Percentiles rank a stretch among this genome's conserved stretches.
Conservation (phyloP, 2,329 filamentous ascomycete genomes). For the Cordyceps javanica region DNA sequence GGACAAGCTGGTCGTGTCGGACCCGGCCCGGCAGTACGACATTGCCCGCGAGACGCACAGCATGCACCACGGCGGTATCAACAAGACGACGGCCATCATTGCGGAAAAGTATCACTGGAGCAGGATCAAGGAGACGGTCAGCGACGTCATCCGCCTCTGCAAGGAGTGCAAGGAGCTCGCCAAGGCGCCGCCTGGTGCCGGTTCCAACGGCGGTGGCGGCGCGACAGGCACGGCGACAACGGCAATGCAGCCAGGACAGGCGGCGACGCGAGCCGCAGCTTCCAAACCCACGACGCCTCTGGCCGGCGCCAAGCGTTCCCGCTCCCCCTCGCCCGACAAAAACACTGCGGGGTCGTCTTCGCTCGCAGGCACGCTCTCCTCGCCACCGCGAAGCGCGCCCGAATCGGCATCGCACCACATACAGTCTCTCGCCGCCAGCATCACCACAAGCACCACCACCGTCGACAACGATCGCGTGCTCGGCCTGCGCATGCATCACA, state of each 20-base stretch:
- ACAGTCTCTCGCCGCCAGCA: not conserved
- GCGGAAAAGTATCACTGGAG: constrained; percentile 97
- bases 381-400: not conserved
- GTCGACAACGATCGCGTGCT: constrained; percentile 14
- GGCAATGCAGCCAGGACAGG: not conserved
- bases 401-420: not conserved
- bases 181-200: constrained; percentile 40
- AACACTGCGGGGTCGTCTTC: not conserved
- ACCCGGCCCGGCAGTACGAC: constrained; percentile 83
- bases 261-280: not conserved
- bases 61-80: constrained; percentile 81
- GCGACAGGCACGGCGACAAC: constrained; percentile 17
- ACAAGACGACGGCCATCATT: constrained; percentile 93
- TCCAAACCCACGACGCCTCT: constrained; percentile 26
- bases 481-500: constrained; percentile 14
- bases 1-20: constrained; percentile 93
- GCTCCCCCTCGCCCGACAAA: not conserved
- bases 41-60: constrained; percentile 76
- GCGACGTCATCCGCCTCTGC: constrained; percentile 89
- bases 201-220: constrained; percentile 18
- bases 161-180: constrained; percentile 77
- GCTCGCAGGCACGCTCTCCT: not conserved
- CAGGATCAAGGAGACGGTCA: constrained; percentile 95
- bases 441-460: not conserved
- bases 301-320: constrained; percentile 12